These are phyloP conservation scores for Globisporangium apiculatum DNA, from an alignment of 352 stramenopile species.

Conservation along the genomic window DNA sequence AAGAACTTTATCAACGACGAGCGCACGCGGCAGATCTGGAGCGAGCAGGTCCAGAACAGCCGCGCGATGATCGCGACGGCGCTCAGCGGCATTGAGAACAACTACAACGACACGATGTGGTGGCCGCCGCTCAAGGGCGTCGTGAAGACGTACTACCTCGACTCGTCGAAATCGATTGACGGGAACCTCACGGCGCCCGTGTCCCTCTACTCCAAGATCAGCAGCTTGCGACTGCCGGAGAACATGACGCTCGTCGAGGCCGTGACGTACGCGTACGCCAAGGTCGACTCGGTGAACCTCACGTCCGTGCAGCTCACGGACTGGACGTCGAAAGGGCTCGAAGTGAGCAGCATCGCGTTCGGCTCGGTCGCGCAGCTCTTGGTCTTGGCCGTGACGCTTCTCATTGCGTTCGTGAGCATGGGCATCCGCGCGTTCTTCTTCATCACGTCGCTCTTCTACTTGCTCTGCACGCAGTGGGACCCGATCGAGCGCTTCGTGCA, in stretches of 20 bases:
- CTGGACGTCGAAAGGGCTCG: slow-evolving; percentile 79
- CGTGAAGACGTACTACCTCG: slow-evolving; percentile 80
- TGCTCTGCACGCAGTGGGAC: slow-evolving; percentile 83
- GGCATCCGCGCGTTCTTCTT: slow-evolving; percentile 86
- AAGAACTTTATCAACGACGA: slow-evolving; percentile 87
- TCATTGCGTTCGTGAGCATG: slow-evolving; percentile 83
- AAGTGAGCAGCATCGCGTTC: slow-evolving; percentile 78
- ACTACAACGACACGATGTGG: slow-evolving; percentile 88
- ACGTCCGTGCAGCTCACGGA: slow-evolving; percentile 81
- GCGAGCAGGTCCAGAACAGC: slow-evolving; percentile 77
- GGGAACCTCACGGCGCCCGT: slow-evolving; percentile 37
- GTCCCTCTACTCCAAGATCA: slow-evolving; percentile 45
- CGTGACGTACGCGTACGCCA: slow-evolving; percentile 67
- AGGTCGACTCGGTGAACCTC: slow-evolving; percentile 83
- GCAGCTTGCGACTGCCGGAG: slow-evolving; percentile 36
- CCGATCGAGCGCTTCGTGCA: slow-evolving; percentile 79
- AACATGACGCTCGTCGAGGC: slow-evolving; percentile 82
- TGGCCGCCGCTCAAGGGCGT: slow-evolving; percentile 78
- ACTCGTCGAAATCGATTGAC: slow-evolving; percentile 43
- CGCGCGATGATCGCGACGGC: slow-evolving; percentile 76
- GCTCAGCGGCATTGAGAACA: slow-evolving; percentile 71
- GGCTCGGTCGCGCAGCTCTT: slow-evolving; percentile 77
- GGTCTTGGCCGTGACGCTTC: slow-evolving; percentile 64
- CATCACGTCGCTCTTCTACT: slow-evolving; percentile 82
- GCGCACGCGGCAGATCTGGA: slow-evolving; percentile 71